Base-by-base conservation (phyloP, 1,284 basidiomycete species). In the Apiotrichum laibachii region DNA sequence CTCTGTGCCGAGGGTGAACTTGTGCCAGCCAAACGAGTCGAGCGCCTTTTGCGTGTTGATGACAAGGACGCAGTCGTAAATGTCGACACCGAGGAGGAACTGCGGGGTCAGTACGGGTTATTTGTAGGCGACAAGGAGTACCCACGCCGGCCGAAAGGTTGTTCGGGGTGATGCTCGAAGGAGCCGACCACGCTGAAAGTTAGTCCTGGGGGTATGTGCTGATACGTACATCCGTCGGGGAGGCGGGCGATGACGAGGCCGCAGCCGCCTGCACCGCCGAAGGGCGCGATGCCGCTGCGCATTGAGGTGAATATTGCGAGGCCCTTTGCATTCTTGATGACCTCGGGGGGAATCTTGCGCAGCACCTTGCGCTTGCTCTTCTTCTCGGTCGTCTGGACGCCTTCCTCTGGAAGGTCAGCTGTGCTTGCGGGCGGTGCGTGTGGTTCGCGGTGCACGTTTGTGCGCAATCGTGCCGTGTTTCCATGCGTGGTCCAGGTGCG, bases 281-380 rank as follows among this genome's bases (percentile, higher is more conserved):
- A 77, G 0, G 82, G 82, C 0, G 81, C 80, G 13, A 83, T 76
- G 1, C 81, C 83, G 11, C 72, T 72, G 42, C 77, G 60, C 72
- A 83, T 81, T 10, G 74, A 72, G 0, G 81, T 81, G 66, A 81
- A 83, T 65, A 84, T 82, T 31, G 79, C 79, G 21, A 81, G 62
- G 16, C 78, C 78, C 40, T 71, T 69, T 7, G 81, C 81, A 10
- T 78, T 61, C 19, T 73, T 67, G 44, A 84, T 77, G n/a, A 83
- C 77, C 16, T 72, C 57, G 0, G 81, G 80, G 0, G 82, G 82
- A 54, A 83, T 82, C 69, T 83, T 83, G 45, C 80, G 75, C 13
- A 81, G 64, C 9, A 82, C 77, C 53, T 80, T 80, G 49, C 64
- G 62, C 42, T 74, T 74, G 49, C 76, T 76, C 61, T 76, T 75